phyloP scores from a whole-genome alignment of 2,329 filamentous ascomycete genomes.

The Zopfia rhizophila region DNA sequence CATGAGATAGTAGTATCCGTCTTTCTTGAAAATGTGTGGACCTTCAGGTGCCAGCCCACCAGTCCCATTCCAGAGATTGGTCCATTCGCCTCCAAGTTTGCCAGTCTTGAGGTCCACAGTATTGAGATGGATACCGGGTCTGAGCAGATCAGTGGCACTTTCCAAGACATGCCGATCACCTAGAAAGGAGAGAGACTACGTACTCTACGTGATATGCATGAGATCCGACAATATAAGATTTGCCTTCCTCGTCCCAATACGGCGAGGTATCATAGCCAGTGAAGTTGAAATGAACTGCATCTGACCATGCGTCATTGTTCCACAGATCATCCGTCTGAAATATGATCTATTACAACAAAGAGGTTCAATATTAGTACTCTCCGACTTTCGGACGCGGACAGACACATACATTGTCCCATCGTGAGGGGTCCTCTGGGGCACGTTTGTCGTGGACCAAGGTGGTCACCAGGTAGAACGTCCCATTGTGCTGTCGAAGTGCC shows the following conservation, averaged over 20 bases:
- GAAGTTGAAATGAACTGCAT: conserved; percentile 61
- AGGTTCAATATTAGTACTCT: neutral
- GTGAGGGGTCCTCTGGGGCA: conserved; percentile 32
- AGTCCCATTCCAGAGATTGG: conserved; percentile 51
- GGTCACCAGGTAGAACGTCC: conserved; percentile 54
- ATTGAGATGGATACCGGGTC: conserved; percentile 40
- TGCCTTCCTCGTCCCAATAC: conserved; percentile 68
- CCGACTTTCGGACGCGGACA: too few relatives aligned
- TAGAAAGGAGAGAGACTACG: conserved; percentile 4
- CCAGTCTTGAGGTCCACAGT: conserved; percentile 49
- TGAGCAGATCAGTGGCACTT: conserved; percentile 9
- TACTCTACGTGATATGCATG: conserved; percentile 36
- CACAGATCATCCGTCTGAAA: conserved; percentile 59
- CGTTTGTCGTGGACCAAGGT: conserved; percentile 45
- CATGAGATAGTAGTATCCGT: conserved; percentile 41
- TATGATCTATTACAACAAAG: conserved; percentile 44
- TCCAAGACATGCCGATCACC: neutral
- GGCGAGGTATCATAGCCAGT: conserved; percentile 64
- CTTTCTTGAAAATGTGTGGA: conserved; percentile 42
- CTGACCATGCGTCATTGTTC: conserved; percentile 57
- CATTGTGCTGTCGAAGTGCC: conserved; percentile 53
- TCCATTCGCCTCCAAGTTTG: conserved; percentile 25
- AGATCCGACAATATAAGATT: conserved; percentile 58
- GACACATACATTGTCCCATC: conserved; percentile 52
- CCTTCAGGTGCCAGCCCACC: conserved; percentile 45